Percentiles rank a stretch among this genome's conserved stretches.
phyloP scores from a whole-genome alignment of 2,329 filamentous ascomycete genomes.

The Ceratocystis colombiana region DNA sequence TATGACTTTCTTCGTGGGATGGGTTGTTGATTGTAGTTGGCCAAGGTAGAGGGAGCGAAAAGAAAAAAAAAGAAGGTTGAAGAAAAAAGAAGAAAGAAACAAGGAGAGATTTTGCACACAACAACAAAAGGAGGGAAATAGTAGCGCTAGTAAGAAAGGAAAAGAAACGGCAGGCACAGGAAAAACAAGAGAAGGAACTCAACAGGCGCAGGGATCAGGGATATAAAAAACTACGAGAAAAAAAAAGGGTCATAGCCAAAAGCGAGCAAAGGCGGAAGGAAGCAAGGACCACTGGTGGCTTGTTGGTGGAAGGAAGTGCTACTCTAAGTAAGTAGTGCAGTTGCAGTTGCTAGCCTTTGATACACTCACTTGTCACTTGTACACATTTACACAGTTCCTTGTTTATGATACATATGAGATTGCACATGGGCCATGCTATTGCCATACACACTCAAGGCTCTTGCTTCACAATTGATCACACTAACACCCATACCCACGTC shows the following conservation, averaged over 20 bases:
- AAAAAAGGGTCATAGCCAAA: constrained; percentile 13
- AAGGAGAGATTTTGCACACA: constrained; percentile 2
- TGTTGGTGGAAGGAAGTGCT: too few relatives aligned
- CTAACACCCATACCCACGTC: too few relatives aligned
- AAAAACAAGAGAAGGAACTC: neutral
- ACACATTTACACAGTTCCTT: too few relatives aligned
- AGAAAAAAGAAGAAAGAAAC: neutral
- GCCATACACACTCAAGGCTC: too few relatives aligned
- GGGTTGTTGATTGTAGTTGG: constrained; percentile 1
- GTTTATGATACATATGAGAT: too few relatives aligned
- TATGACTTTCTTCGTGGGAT: too few relatives aligned
- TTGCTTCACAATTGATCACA: too few relatives aligned
- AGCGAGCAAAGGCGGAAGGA: constrained; percentile 6
- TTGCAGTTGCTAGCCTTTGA: neutral
- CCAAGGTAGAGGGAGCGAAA: constrained; percentile 3
- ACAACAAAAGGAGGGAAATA: constrained; percentile 18
- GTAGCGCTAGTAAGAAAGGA: neutral
- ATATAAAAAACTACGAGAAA: neutral
- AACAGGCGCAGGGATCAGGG: constrained; percentile 8
- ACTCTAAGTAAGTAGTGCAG: neutral
- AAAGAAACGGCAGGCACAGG: constrained; percentile 8
- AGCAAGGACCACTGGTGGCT: constrained; percentile 3
- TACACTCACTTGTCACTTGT: too few relatives aligned
- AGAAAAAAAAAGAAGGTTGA: neutral
- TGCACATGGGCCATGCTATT: too few relatives aligned